Conservation (phyloP, 179 eudicot genomes). For the Drosera spatulata region DNA sequence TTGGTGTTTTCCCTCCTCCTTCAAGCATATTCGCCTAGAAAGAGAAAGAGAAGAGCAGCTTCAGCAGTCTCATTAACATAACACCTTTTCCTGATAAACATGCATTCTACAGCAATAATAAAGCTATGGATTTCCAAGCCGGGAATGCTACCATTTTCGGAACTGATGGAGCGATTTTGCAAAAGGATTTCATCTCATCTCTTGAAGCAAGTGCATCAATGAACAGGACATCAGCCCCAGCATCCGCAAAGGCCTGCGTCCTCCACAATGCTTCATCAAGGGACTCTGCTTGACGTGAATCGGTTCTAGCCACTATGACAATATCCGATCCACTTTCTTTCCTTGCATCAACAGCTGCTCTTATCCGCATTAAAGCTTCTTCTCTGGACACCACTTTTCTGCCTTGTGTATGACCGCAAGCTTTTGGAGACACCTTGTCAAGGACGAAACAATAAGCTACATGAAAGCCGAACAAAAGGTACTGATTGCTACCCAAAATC, state of each 20-base stretch:
- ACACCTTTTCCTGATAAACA: neutral
- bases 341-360: conserved; percentile 96
- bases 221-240: conserved; percentile 92
- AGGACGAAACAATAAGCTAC: conserved; percentile 11
- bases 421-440: conserved; percentile 89
- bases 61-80: neutral
- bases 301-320: conserved; percentile 90
- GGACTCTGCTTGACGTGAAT: conserved; percentile 92
- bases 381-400: conserved; percentile 84
- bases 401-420: conserved; percentile 94
- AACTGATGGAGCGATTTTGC: conserved; percentile 51
- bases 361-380: conserved; percentile 87
- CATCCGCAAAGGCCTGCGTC: conserved; percentile 79
- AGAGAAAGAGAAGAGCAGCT: conserved; percentile 2
- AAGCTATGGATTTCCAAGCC: neutral
- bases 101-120: neutral
- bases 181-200: conserved; percentile 82
- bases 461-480: neutral
- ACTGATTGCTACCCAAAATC: neutral
- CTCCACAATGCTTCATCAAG: conserved; percentile 83
- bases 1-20: conserved; percentile 98
- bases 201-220: conserved; percentile 85
- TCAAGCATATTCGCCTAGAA: conserved; percentile 95
- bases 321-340: conserved; percentile 84
- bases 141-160: conserved; percentile 68